phyloP scores from a whole-genome alignment of 768 basidiomycete genomes.

The Mycena polygramma region DNA sequence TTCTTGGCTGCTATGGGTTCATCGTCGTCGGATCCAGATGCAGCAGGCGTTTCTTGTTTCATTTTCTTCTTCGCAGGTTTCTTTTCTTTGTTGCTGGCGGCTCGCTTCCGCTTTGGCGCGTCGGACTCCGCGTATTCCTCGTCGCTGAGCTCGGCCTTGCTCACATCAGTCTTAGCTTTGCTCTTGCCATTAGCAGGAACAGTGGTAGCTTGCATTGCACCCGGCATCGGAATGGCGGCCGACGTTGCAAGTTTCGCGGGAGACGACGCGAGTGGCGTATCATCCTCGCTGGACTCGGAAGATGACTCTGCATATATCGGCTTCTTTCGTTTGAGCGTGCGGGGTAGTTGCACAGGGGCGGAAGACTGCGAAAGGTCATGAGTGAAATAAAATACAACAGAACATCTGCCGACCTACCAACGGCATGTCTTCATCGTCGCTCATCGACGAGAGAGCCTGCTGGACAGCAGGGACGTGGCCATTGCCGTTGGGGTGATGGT shows the following conservation, averaged over 20 bases:
- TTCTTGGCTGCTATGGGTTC: slow-evolving; percentile 57
- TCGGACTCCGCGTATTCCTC: slow-evolving; percentile 55
- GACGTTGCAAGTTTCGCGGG: slow-evolving; percentile 66
- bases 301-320: slow-evolving; percentile 62
- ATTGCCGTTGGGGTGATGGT: slow-evolving; percentile 56
- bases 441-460: slow-evolving; percentile 63
- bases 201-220: slow-evolving; percentile 56
- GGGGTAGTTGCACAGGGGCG: slow-evolving; percentile 54
- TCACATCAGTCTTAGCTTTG: slow-evolving; percentile 51
- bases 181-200: slow-evolving; percentile 55
- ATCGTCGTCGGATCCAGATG: slow-evolving; percentile 50
- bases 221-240: slow-evolving; percentile 55
- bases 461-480: slow-evolving; percentile 50
- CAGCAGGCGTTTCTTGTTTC: slow-evolving; percentile 64
- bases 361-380: slow-evolving; percentile 66
- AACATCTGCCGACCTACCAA: slow-evolving; percentile 62
- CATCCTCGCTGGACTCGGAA: slow-evolving; percentile 73
- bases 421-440: slow-evolving; percentile 80
- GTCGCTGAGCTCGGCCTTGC: slow-evolving; percentile 51
- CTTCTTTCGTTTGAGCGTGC: slow-evolving; percentile 73
- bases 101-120: slow-evolving; percentile 61
- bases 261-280: slow-evolving; percentile 79
- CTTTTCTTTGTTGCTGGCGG: slow-evolving; percentile 74
- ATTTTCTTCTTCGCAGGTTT: slow-evolving; percentile 76
- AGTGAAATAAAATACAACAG: slow-evolving; percentile 41